Evolutionary conservation across 1,284 basidiomycete genomes (phyloP), one percentile per base, ranked within the genome.

Genomic region (Malassezia globosa): DNA sequence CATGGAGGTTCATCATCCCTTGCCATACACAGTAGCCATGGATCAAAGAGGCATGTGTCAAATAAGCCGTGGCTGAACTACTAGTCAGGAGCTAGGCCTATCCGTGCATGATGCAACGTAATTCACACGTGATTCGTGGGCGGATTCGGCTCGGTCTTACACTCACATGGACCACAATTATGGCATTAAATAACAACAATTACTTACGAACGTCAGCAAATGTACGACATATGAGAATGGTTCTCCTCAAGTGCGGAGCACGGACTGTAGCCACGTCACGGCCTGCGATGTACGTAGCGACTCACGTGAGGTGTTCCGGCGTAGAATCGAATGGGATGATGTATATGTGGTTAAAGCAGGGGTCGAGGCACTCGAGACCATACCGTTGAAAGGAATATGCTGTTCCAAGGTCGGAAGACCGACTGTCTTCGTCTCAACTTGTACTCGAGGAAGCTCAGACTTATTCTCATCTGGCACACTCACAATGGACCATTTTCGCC

Each of bases 401-500:
- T 40, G 31, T 11, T 47, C 39, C 16, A 42, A 35, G 24, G 46
- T 42, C 33, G 34, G 25, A 10, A 29, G n/a, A 34, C 46, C 46
- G 18, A 35, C 6, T n/a, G 49, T 37, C 16, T 37, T 31, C 1
- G 49, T 36, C 5, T 46, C 35, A 5, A 51, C 49, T 5, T 50
- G 37, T 16, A 37, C 19, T 1, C 36, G 38, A 16, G 42, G 38
- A 13, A 23, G 23, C 7, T 10, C 37, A 11, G 2, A 16, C 11
- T 31, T 11, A 24, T 18, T 27, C 25, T 34, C 21, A 26, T 14
- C 24, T 7, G 42, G 42, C 31, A 40, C 31, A 18, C 31, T 25
- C 16, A 46, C 49, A 22, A 51, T 33, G 19, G 49, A 51, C 49
- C 49, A 51, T 27, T 42, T 37, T 7, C 43, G 49, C 11, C n/a